Base-by-base conservation (phyloP, 305 asterid genomes). In the Lippia alba region DNA sequence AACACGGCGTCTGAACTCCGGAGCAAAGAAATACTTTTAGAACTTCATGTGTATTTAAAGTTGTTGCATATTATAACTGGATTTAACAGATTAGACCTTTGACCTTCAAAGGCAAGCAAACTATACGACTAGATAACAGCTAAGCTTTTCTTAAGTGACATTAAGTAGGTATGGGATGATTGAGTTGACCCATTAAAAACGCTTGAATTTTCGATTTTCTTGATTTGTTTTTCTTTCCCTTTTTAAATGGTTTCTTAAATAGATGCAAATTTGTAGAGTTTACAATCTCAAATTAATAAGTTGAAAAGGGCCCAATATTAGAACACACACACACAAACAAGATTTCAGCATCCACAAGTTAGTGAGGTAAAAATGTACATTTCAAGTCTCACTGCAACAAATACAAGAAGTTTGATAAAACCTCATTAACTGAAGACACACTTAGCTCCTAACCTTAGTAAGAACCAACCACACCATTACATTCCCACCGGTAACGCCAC, bases 91-190 rank as follows among this genome's bases (percentile, higher is more conserved):
- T 59, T 34, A 9, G 46, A 33, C 24, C 57, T 40, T 46, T 46
- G 69, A 64, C 57, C 57, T 64, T 64, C 5, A 17, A 64, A 64
- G 57, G 45, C 57, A 64, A 64, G 69, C 44, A 46, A 33, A 1
- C 4, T 30, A 46, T 30, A 46, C 32, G 63, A 33, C 48, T 3
- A 10, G 61, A 56, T 24, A 11, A 57, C 39, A 30, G 39, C 40
- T 6, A 19, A 24, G 16, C 61, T 19, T 56, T 50, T 15, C 18
- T 15, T 9, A 56, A 56, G 39, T 15, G 3, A 50, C 8, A 50
- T 16, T 30, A 24, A 24, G 6, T 56, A 3, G 30, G 2, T 24
- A 24, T 24, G 16, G 24, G 61, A 56, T 56, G 16, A 24, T 24
- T 24, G 30, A 24, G 61, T 56, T 56, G 40, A 56, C 61, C 40